Conservation (phyloP, 148 eudicot genomes). For the Oxyria digyna region DNA sequence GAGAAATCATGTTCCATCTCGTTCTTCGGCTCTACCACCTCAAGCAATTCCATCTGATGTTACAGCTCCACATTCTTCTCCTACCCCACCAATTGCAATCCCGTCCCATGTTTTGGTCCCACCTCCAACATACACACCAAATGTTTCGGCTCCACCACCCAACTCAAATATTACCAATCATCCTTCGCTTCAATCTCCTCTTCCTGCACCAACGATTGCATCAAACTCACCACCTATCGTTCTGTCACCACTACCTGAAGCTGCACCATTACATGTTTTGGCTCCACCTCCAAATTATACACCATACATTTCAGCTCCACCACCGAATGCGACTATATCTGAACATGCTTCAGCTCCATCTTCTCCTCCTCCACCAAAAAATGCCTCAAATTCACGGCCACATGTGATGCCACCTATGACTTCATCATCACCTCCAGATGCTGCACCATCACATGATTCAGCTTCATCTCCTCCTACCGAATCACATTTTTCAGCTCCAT, state of each 20-base stretch:
- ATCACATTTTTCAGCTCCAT: not conserved
- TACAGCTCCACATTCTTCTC: conserved; percentile 8
- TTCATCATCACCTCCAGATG: conserved; percentile 9
- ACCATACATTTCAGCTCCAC: not conserved
- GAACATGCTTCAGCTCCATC: conserved; percentile 6
- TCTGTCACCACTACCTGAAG: not conserved
- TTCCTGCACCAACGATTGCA: not conserved
- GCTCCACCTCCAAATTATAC: conserved; percentile 1
- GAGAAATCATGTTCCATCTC: not conserved
- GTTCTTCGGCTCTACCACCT: conserved; percentile 3
- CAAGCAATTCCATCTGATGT: conserved; percentile 3
- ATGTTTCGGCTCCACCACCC: not conserved
- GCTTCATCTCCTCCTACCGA: not conserved
- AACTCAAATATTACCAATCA: not conserved
- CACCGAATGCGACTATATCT: not conserved
- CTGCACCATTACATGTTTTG: conserved; percentile 8
- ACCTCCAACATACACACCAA: not conserved
- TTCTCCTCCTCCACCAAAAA: conserved; percentile 5
- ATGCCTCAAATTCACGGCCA: conserved; percentile 13
- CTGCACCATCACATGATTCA: not conserved
- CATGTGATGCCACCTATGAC: conserved; percentile 1
- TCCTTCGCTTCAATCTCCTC: not conserved
- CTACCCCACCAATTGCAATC: conserved; percentile 9
- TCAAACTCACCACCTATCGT: not conserved
- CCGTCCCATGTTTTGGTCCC: conserved; percentile 11